Base-by-base conservation (phyloP, 306 rosid species). In the Sphenostylis stenocarpa region DNA sequence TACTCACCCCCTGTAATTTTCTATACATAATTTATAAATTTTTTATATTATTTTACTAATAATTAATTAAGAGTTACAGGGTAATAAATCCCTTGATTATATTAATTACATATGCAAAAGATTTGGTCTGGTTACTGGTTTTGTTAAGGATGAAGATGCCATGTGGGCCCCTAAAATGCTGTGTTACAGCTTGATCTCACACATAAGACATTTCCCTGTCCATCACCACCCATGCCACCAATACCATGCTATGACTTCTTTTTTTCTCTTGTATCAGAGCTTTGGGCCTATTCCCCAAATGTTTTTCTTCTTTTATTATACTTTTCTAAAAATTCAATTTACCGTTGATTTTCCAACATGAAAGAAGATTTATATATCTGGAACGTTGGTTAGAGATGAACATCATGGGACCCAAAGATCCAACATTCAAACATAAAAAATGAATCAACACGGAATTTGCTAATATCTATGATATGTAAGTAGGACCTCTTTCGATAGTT, bases 381-480 rank as follows among this genome's bases (percentile, higher is more conserved):
- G 68, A 61, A 72, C 80, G 55, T 72, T 58, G 41, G 66, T 71
- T 72, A 21, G 17, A 31, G 79, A 61, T 51, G 72, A 48, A 61
- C 82, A 79, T 70, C 83, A 34, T 33, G 81, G 85, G 83, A 23
- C 85, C 85, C 90, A 53, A 41, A 64, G 73, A 67, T 69, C 72
- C 17, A 81, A 73, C 53, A 57, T 81, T 77, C 74, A 81, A 80
- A 49, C 52, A 64, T 68, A 31, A 16, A 28, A 67, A 53, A 64
- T 33, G 63, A 44, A 62, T 38, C 53, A 19, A 65, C 52, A 34
- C 12, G 23, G 49, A 75, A 64, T 72, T 77, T 72, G 34, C 66
- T 73, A 67, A 66, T 72, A 57, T 48, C 44, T 19, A 12, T 21
- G 19, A 66, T 41, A 47, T 39, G 49, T 72, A 57, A 23, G 26